Evolutionary conservation across 2,329 filamentous ascomycete species (phyloP).

Genomic region (Claviceps spartinae): DNA sequence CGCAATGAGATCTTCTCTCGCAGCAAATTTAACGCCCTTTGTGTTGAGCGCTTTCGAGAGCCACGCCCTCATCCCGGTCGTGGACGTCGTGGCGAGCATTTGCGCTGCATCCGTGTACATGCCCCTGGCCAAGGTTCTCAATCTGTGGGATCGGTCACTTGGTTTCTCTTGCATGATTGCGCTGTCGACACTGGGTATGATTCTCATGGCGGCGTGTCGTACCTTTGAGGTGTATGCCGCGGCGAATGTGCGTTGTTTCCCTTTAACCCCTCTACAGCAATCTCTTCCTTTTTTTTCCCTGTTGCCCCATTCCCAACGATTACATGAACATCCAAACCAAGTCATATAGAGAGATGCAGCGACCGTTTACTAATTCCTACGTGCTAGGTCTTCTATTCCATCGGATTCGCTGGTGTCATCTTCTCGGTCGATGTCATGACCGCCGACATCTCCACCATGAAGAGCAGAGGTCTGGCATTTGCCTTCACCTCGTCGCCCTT

Average conservation of each 20-base stretch:
- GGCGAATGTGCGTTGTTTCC: slow-evolving; percentile 24
- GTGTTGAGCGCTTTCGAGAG: slow-evolving; percentile 29
- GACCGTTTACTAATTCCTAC: not conserved
- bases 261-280: too few species aligned
- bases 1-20: slow-evolving; percentile 3
- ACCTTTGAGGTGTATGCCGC: slow-evolving; percentile 32
- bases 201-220: slow-evolving; percentile 47
- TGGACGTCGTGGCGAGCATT: slow-evolving; percentile 37
- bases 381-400: slow-evolving; percentile 45
- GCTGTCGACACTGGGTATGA: slow-evolving; percentile 33
- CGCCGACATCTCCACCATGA: slow-evolving; percentile 41
- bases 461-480: slow-evolving; percentile 24
- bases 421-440: slow-evolving; percentile 53
- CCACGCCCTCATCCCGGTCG: slow-evolving; percentile 40
- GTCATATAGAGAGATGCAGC: not conserved
- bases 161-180: slow-evolving; percentile 41
- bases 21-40: not conserved
- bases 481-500: slow-evolving; percentile 28
- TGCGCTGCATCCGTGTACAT: slow-evolving; percentile 48
- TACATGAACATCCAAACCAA: not conserved
- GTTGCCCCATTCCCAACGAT: not conserved
- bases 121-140: slow-evolving; percentile 46
- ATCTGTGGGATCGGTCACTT: slow-evolving; percentile 49
- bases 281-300: not conserved
- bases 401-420: slow-evolving; percentile 45